These are phyloP conservation scores for Coemansia sp. DNA, from an alignment of 192 early-diverging fungal species.

Conservation along the genomic window DNA sequence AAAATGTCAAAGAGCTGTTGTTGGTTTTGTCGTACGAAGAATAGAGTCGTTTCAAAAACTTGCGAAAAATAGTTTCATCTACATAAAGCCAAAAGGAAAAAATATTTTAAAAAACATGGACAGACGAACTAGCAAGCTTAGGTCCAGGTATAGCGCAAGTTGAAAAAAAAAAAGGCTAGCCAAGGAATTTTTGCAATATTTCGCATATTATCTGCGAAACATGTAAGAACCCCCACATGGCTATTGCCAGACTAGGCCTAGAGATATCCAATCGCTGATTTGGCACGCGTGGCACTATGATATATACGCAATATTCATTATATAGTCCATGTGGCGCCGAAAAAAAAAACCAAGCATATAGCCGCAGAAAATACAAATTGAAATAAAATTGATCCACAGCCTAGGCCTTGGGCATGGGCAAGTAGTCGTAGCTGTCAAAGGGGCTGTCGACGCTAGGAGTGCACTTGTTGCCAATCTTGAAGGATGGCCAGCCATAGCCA, in stretches of 20 bases:
- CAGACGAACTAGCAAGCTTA: neutral
- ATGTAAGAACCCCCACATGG: neutral
- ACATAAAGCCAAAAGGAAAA: neutral
- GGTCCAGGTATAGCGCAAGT: too few species aligned
- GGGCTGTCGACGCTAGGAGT: conserved; percentile 30
- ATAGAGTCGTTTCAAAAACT: neutral
- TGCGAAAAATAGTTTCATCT: neutral
- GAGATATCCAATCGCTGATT: neutral
- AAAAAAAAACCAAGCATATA: neutral
- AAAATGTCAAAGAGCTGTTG: neutral
- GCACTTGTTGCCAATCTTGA: conserved; percentile 50
- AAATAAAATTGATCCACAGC: neutral
- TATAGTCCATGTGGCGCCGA: neutral
- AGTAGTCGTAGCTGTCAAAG: conserved; percentile 36
- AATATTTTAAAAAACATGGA: neutral
- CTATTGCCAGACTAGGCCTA: neutral
- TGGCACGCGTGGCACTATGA: neutral
- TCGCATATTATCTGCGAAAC: neutral
- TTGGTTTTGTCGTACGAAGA: neutral
- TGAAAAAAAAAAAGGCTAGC: too few species aligned
- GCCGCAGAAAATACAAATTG: neutral
- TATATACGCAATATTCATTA: neutral
- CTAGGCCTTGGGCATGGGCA: conserved; percentile 33
- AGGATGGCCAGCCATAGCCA: conserved; percentile 53
- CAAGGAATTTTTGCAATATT: neutral